Evolutionary conservation across 208 protist genomes (phyloP), one percentile per base, ranked within the genome.

Genomic region (Porcisia deanei): DNA sequence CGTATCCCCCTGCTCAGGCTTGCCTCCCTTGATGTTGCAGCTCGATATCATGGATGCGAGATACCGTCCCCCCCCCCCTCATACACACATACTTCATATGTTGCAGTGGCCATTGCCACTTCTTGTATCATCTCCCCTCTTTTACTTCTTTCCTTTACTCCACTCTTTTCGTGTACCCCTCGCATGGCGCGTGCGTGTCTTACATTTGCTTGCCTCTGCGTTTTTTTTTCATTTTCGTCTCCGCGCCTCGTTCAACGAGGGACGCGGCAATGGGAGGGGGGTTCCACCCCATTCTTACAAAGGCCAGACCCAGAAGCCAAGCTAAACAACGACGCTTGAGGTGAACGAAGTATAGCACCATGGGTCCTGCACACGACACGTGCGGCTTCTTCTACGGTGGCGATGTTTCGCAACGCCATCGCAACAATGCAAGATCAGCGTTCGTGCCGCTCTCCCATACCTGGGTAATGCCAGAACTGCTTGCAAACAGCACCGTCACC

Each of bases 311-410:
- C 34, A 57, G 34, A 61, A 34, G n/a, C 37, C 34, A 12, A 14
- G 49, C 5, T 20, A 12, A 43, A 25, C 61, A 9, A 34, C 9
- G 39, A 41, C 37, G 39, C 61, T 16, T 66, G 37, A 12, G 39
- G 39, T 30, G 61, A 2, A 30, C 20, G 39, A 30, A 30, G 22
- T 30, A 18, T 66, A 1, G n/a, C 14, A 43, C 16, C 37, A 49
- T 47, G 61, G 59, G 5, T 20, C 18, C 34, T 30, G 39, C n/a
- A 25, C 9, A 34, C 18, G 9, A 47, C 9, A 60, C 45, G 49
- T 75, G 76, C 39, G 37, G 34, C 52, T 75, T 80, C 49, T 80
- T 69, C 41, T 75, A 61, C 37, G 30, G 49, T 37, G 25, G 16
- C 37, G 41, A n/a, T n/a, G 25, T 25, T 2, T 30, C 37, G 61